Conservation (phyloP, 1,139 yeast genomes). For the Geotrichum candidum region DNA sequence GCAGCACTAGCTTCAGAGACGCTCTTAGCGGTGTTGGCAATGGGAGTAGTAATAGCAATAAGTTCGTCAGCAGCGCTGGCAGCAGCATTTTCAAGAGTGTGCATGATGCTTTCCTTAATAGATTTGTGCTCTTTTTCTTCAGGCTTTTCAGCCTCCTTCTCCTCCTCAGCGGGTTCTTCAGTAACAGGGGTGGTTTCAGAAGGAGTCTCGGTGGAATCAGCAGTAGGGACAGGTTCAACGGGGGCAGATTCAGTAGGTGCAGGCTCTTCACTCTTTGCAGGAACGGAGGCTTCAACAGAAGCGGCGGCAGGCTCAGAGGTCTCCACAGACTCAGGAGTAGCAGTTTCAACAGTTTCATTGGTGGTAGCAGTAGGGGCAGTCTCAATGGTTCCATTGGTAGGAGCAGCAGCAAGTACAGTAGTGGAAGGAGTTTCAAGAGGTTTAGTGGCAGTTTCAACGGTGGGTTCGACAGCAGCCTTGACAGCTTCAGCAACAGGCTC, state of each 20-base stretch:
- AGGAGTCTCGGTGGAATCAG: not conserved
- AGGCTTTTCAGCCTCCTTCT: not conserved
- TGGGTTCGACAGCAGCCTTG: not conserved
- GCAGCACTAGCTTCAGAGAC: slow-evolving; percentile 10
- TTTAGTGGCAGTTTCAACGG: not conserved
- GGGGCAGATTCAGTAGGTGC: not conserved
- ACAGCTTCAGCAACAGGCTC: not conserved
- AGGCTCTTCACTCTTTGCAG: not conserved
- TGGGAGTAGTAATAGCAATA: slow-evolving; percentile 11
- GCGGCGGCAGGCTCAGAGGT: not conserved
- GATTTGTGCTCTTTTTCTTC: not conserved
- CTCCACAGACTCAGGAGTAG: not conserved
- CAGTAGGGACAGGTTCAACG: not conserved
- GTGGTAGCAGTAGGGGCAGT: not conserved
- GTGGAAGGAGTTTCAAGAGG: not conserved
- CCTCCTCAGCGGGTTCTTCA: not conserved
- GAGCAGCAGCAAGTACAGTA: not conserved
- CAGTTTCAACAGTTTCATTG: not conserved
- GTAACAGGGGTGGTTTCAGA: not conserved
- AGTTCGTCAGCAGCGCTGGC: slow-evolving; percentile 16
- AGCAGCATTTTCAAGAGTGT: slow-evolving; percentile 12
- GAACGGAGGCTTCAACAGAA: not conserved
- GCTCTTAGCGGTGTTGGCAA: slow-evolving; percentile 10
- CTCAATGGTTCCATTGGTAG: not conserved
- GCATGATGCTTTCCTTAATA: not conserved